These are phyloP conservation scores for Pseudopithomyces maydicus DNA, from an alignment of 2,329 filamentous ascomycete species.

Conservation along the genomic window DNA sequence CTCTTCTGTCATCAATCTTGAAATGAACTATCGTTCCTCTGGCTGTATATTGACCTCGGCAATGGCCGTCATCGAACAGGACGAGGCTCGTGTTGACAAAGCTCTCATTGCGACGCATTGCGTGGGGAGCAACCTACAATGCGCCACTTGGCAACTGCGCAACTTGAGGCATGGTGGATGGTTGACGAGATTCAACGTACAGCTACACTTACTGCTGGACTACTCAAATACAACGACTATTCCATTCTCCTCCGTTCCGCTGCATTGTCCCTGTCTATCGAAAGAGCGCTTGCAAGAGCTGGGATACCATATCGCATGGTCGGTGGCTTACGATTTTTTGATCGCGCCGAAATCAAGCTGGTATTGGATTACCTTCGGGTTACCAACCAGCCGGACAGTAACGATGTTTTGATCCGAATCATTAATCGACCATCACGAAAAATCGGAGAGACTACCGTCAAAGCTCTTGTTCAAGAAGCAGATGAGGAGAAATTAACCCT, in stretches of 20 bases:
- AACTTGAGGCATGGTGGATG: conserved; percentile 84
- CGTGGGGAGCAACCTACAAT: conserved; percentile 78
- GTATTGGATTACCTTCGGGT: conserved; percentile 87
- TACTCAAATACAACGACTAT: conserved; percentile 77
- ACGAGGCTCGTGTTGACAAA: conserved; percentile 79
- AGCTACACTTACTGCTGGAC: conserved; percentile 70
- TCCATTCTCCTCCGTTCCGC: conserved; percentile 88
- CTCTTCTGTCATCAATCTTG: conserved; percentile 81
- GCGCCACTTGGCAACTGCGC: conserved; percentile 71
- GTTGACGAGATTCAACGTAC: conserved; percentile 79
- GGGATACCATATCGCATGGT: conserved; percentile 93
- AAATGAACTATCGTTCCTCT: conserved; percentile 94
- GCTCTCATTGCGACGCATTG: conserved; percentile 78
- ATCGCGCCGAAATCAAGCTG: conserved; percentile 85
- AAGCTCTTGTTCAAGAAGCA: conserved; percentile 75
- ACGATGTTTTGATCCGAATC: conserved; percentile 81
- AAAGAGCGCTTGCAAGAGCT: conserved; percentile 77
- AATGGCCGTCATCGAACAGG: conserved; percentile 87
- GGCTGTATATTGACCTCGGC: conserved; percentile 81
- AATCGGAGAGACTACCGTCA: conserved; percentile 80
- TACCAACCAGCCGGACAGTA: conserved; percentile 82
- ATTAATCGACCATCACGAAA: conserved; percentile 84
- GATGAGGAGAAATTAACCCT: conserved; percentile 71
- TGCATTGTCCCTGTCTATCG: conserved; percentile 81
- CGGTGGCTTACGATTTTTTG: conserved; percentile 88